Conservation (phyloP, 2,329 filamentous ascomycete genomes). For the Fonsecaea monophora region DNA sequence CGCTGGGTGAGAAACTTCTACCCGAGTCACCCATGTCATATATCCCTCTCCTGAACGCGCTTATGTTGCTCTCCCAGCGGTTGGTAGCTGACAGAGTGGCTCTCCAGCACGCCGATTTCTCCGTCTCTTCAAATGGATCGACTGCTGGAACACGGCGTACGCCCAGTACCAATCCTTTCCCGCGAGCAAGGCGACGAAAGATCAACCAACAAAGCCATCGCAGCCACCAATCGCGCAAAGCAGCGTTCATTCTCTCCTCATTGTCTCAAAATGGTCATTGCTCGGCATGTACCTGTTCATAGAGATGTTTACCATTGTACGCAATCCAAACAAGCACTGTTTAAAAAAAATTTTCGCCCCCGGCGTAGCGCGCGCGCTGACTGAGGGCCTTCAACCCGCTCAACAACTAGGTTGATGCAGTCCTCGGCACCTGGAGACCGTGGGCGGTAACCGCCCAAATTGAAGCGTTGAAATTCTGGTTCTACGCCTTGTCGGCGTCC, state of each 20-base stretch:
- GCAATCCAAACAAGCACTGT: slow-evolving; percentile 48
- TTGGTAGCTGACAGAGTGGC: slow-evolving; percentile 14
- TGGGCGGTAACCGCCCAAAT: slow-evolving; percentile 58
- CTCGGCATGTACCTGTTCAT: slow-evolving; percentile 72
- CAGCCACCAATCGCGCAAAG: slow-evolving; percentile 24
- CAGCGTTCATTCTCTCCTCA: slow-evolving; percentile 55
- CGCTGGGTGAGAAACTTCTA: slow-evolving; percentile 24
- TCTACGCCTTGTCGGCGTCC: slow-evolving; percentile 65
- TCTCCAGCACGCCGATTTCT: slow-evolving; percentile 65
- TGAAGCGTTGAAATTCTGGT: slow-evolving; percentile 74
- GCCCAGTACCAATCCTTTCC: slow-evolving; percentile 43
- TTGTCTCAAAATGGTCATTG: slow-evolving; percentile 64
- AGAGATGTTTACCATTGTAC: slow-evolving; percentile 68
- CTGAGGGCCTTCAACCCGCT: not conserved
- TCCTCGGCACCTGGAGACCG: slow-evolving; percentile 10
- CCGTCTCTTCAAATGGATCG: slow-evolving; percentile 72
- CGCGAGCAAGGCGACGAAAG: not conserved
- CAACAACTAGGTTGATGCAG: slow-evolving; percentile 8
- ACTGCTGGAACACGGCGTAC: slow-evolving; percentile 63
- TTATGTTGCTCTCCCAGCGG: slow-evolving; percentile 40
- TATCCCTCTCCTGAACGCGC: not conserved
- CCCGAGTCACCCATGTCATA: not conserved
- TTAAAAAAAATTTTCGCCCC: slow-evolving; percentile 46
- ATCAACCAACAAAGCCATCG: slow-evolving; percentile 5
- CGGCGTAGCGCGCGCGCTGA: not conserved